Conservation (phyloP, 352 stramenopile genomes). For the Phytophthora litchii region DNA sequence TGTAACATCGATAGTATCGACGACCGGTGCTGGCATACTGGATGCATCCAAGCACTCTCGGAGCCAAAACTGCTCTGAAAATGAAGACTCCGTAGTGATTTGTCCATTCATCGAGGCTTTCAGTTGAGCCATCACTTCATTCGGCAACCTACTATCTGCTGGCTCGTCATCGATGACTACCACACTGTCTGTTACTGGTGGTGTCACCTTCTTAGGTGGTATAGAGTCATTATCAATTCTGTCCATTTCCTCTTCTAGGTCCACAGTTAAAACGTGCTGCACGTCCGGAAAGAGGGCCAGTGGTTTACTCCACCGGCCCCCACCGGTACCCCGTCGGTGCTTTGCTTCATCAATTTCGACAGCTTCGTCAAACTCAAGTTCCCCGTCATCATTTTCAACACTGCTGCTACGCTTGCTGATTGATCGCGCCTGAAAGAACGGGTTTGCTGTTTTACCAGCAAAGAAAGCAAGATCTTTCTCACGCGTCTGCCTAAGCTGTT, state of each 20-base stretch:
- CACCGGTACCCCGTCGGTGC: constrained; percentile 16
- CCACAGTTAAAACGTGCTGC: constrained; percentile 44
- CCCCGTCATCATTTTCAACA: constrained; percentile 27
- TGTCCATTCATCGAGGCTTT: constrained; percentile 42
- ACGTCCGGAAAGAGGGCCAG: constrained; percentile 43
- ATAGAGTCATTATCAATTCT: constrained; percentile 4
- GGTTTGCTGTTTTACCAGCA: constrained; percentile 56
- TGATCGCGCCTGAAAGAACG: constrained; percentile 66
- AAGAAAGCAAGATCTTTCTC: constrained; percentile 81
- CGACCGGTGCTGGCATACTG: constrained; percentile 5
- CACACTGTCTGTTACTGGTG: constrained; percentile 10
- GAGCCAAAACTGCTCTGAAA: constrained; percentile 71
- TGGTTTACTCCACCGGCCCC: constrained; percentile 50
- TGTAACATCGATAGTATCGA: constrained; percentile 28
- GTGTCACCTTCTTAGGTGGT: constrained; percentile 13
- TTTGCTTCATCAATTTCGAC: constrained; percentile 18
- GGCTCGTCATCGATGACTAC: constrained; percentile 46
- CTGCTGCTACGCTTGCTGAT: constrained; percentile 20
- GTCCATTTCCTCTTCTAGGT: constrained; percentile 24
- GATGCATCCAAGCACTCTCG: constrained; percentile 41
- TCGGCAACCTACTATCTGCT: constrained; percentile 10
- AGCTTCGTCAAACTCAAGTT: constrained; percentile 39
- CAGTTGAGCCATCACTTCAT: constrained; percentile 24
- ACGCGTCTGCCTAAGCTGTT: constrained; percentile 64
- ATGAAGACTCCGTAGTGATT: constrained; percentile 47